Conservation (phyloP, 108 stramenopile species). For the Conticribra guillardii region DNA sequence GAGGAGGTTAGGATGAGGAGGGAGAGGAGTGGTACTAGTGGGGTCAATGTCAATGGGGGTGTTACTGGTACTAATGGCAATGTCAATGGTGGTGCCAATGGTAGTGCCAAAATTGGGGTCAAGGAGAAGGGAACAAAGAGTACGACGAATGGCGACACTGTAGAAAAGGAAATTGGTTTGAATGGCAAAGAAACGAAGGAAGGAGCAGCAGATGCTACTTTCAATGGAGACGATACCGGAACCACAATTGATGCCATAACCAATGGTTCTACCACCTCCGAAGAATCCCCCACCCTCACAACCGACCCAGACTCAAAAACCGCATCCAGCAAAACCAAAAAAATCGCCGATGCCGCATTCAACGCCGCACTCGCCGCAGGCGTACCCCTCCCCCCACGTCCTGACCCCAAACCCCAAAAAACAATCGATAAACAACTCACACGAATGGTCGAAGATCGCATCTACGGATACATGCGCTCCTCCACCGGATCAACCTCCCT, state of each 20-base stretch:
- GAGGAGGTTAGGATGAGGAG: conserved; percentile 25
- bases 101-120: too few relatives aligned
- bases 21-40: conserved; percentile 1
- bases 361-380: background rate
- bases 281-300: background rate
- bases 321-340: background rate
- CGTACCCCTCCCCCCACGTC: background rate
- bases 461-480: conserved; percentile 70
- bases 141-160: too few relatives aligned
- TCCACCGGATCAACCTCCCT: conserved; percentile 68
- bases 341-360: background rate
- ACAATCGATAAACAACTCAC: conserved; percentile 67
- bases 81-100: too few relatives aligned
- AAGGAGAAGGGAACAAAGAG: too few relatives aligned
- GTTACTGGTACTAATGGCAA: background rate
- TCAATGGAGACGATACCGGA: too few relatives aligned
- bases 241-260: too few relatives aligned
- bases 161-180: too few relatives aligned
- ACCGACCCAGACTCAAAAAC: background rate
- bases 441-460: conserved; percentile 77
- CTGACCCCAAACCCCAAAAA: conserved; percentile 11
- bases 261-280: background rate
- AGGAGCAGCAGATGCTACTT: too few relatives aligned
- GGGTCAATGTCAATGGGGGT: background rate
- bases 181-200: too few relatives aligned